Base-by-base conservation (phyloP, 1,284 basidiomycete species). In the Microbotryum violaceum region DNA sequence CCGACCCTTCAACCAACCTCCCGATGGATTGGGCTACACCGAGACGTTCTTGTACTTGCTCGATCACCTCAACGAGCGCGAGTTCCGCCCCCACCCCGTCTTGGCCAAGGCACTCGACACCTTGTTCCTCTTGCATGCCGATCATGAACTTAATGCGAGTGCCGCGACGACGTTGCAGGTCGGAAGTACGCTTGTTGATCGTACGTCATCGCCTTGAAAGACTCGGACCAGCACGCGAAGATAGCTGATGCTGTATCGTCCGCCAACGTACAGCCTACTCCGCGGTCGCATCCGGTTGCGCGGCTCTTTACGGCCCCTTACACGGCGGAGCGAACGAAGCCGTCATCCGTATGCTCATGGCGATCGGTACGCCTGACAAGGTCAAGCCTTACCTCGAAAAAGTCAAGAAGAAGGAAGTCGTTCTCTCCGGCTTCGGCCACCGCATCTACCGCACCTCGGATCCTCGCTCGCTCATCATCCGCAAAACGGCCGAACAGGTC, bases 331-430 rank as follows among this genome's bases (percentile, higher is more conserved):
- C 63, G 3, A 67, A 65, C 54, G 63, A 67, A 56, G 69, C 70
- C 5, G 89, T 91, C 63, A 90, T 92, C 72, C 83, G 89, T 20
- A 91, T 92, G 90, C 78, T 92, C 52, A 81, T 89, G 51, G 85
- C 86, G 1, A 90, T 92, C 65, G 89, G 88, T 70, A 83, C 50
- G 31, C 69, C 88, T 4, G 83, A 85, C 69, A 89, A 91, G 71
- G 89, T 92, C 7, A 31, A 25, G 29, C 59, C 55, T 90, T 90
- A 58, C 74, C 78, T 92, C 54, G 87, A 88, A 69, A 83, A 86
- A 18, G 90, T 92, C 59, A 92, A 92, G 76, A 81, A 79, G 64
- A 82, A 89, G 60, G 87, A 91, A 75, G 89, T 87, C 71, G 87
- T 91, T 1, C 78, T 93, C 25, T 89, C 86, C 58, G 68, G 68